Percentiles rank a stretch among this genome's conserved stretches.
phyloP scores from a whole-genome alignment of 192 early-diverging fungal species.

The Pilaira anomala region DNA sequence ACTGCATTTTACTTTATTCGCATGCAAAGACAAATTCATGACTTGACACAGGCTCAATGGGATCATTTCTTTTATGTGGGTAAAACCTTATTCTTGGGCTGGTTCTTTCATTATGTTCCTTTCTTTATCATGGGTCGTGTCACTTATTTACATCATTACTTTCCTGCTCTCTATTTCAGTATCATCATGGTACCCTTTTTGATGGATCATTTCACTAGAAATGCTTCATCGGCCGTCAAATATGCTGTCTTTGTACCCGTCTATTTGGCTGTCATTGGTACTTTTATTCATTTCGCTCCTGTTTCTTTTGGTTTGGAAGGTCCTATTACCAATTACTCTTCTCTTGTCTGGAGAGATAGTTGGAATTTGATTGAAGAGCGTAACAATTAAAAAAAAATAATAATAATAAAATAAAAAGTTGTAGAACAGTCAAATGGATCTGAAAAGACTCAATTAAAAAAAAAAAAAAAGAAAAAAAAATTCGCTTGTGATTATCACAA shows the following conservation, averaged over 20 bases:
- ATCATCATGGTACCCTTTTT: slow-evolving; percentile 75
- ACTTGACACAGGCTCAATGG: slow-evolving; percentile 55
- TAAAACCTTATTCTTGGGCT: slow-evolving; percentile 77
- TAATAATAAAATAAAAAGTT: no score
- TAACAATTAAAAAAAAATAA: neutral
- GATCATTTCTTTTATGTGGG: slow-evolving; percentile 67
- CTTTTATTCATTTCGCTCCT: slow-evolving; percentile 76
- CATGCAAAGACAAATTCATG: slow-evolving; percentile 58
- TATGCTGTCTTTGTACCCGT: slow-evolving; percentile 41
- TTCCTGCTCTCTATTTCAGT: slow-evolving; percentile 94
- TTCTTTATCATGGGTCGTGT: slow-evolving; percentile 97
- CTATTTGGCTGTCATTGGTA: slow-evolving; percentile 40
- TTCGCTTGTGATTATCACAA: no score
- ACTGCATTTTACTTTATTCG: slow-evolving; percentile 56
- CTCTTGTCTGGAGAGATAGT: slow-evolving; percentile 65
- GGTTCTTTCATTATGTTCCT: slow-evolving; percentile 91
- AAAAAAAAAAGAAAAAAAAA: no score
- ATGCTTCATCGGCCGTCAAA: slow-evolving; percentile 8
- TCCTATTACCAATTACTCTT: slow-evolving; percentile 53
- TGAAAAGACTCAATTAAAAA: no score
- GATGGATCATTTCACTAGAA: slow-evolving; percentile 66
- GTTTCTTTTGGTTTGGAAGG: slow-evolving; percentile 80
- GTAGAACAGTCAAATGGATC: no score
- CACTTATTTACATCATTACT: slow-evolving; percentile 96
- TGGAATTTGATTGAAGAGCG: slow-evolving; percentile 68